phyloP scores from a whole-genome alignment of 768 basidiomycete genomes.

The Paxillus ammoniavirescens region DNA sequence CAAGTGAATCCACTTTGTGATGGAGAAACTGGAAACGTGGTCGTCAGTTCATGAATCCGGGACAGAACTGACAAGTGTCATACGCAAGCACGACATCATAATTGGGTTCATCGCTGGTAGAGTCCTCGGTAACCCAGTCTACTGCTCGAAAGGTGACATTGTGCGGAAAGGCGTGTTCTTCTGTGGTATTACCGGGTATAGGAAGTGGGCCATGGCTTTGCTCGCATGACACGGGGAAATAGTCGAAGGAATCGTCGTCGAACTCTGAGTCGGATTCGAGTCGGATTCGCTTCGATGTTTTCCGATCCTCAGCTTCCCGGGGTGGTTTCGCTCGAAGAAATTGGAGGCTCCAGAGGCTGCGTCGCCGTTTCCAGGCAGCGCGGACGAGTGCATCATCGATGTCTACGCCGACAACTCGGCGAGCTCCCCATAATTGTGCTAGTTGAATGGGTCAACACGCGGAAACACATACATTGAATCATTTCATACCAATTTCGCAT shows the following conservation, averaged over 20 bases:
- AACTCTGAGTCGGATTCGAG: neutral
- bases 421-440: constrained; percentile 67
- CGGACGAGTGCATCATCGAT: constrained; percentile 77
- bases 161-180: constrained; percentile 60
- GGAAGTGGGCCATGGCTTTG: constrained; percentile 76
- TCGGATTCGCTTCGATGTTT: constrained; percentile 11
- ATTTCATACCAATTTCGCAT: constrained; percentile 73
- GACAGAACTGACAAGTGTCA: constrained; percentile 21
- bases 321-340: constrained; percentile 13
- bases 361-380: constrained; percentile 70
- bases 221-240: constrained; percentile 78
- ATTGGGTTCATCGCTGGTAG: constrained; percentile 54
- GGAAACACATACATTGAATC: neutral
- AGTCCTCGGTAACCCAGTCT: constrained; percentile 65
- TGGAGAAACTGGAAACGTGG: constrained; percentile 61
- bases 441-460: constrained; percentile 1
- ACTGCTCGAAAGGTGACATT: constrained; percentile 71
- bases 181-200: constrained; percentile 43
- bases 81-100: constrained; percentile 85
- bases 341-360: constrained; percentile 71
- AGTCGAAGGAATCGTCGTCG: constrained; percentile 30
- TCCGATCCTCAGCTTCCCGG: neutral
- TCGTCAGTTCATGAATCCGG: neutral
- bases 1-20: constrained; percentile 93
- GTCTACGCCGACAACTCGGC: constrained; percentile 79